These are phyloP conservation scores for Trichoderma pleuroti DNA, from an alignment of 2,329 filamentous ascomycete species.

Conservation along the genomic window DNA sequence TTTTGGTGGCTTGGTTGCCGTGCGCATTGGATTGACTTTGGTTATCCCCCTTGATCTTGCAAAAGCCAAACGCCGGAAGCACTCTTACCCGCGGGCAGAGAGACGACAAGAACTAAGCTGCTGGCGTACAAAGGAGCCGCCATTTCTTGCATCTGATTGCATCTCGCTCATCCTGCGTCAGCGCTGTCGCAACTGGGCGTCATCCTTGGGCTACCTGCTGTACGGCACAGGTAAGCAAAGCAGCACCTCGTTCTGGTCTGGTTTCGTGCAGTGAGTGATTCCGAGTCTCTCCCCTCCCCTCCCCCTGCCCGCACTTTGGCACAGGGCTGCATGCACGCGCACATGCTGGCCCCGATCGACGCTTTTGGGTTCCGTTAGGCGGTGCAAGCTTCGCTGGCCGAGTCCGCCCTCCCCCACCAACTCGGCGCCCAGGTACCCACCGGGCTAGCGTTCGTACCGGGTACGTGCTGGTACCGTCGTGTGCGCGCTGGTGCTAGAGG, in stretches of 20 bases:
- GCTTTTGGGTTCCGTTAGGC: constrained; percentile 19
- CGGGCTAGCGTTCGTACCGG: not conserved
- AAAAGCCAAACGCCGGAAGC: constrained; percentile 1
- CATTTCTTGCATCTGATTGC: not conserved
- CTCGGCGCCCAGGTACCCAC: constrained; percentile 1
- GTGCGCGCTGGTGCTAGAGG: not conserved
- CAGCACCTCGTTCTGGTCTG: too few species aligned
- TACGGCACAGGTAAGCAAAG: constrained; percentile 3
- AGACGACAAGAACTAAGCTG: not conserved
- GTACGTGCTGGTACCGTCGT: not conserved
- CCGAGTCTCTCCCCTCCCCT: too few species aligned
- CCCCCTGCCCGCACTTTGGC: not conserved
- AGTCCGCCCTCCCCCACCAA: not conserved
- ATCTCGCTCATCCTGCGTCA: constrained; percentile 4
- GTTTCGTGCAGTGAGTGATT: not conserved
- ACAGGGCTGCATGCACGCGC: not conserved
- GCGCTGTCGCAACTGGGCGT: not conserved
- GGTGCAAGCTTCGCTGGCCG: constrained; percentile 16
- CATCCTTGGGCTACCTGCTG: not conserved
- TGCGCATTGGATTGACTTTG: not conserved
- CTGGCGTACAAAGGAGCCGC: not conserved
- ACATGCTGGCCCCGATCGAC: constrained; percentile 7
- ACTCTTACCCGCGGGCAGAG: not conserved
- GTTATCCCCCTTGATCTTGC: not conserved
- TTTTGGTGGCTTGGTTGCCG: constrained; percentile 17